Percentiles rank a stretch among this genome's conserved stretches.
Conservation (phyloP, 495 filamentous ascomycete species). For the Zalerion maritima region DNA sequence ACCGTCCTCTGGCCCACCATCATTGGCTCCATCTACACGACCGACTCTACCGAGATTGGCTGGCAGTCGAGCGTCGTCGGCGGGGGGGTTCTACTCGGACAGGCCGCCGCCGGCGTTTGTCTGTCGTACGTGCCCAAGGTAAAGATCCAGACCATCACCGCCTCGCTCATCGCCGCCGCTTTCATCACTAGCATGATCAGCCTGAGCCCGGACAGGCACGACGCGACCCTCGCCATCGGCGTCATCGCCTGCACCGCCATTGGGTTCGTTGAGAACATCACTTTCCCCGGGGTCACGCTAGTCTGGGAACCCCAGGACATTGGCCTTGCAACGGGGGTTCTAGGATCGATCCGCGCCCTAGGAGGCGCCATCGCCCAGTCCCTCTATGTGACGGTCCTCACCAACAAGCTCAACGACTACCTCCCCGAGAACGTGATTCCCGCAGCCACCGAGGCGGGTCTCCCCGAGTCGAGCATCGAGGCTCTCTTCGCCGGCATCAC, state of each 20-base stretch:
- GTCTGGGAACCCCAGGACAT: constrained; percentile 24
- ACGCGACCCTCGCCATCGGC: too few relatives aligned
- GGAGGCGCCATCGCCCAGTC: constrained; percentile 16
- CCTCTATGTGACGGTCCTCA: constrained; percentile 30
- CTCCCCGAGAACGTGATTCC: constrained; percentile 25
- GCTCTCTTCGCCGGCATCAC: constrained; percentile 23
- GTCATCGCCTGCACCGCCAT: too few relatives aligned
- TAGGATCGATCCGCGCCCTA: constrained; percentile 22
- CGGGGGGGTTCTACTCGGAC: constrained; percentile 13
- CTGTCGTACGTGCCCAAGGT: constrained; percentile 12
- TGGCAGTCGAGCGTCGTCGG: constrained; percentile 16
- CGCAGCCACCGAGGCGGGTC: constrained; percentile 27
- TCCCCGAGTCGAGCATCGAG: constrained; percentile 24
- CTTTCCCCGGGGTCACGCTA: constrained; percentile 15
- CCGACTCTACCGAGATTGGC: constrained; percentile 13
- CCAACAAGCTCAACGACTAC: constrained; percentile 23
- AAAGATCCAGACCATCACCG: constrained; percentile 20
- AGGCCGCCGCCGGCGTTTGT: constrained; percentile 10
- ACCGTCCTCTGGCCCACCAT: constrained; percentile 15
- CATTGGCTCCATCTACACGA: constrained; percentile 13
- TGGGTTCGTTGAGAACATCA: constrained; percentile 16
- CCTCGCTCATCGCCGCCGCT: constrained; percentile 20
- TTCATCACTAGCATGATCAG: constrained; percentile 21
- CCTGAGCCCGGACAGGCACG: constrained; percentile 14
- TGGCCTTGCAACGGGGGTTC: constrained; percentile 31